A percentile compares a stretch with the other conserved stretches of the same genome.
Conservation (phyloP, 2,329 filamentous ascomycete species). For the Apiospora saccharicola region DNA sequence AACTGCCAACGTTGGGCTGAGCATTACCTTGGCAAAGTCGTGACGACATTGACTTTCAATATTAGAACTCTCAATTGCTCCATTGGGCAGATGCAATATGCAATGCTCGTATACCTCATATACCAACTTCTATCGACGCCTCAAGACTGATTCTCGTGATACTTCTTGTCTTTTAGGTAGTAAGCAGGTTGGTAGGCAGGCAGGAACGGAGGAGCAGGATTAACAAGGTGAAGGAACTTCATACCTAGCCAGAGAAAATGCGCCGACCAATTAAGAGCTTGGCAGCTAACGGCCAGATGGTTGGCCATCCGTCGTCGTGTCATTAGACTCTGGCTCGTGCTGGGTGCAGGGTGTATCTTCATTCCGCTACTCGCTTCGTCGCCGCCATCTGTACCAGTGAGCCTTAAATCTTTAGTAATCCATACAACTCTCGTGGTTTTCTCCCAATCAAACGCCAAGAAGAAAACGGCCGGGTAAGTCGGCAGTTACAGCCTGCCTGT, state of each 20-base stretch:
- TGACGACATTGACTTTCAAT: constrained; percentile 6
- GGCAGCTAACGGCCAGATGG: background rate
- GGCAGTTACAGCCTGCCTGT: constrained; percentile 6
- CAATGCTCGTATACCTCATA: background rate
- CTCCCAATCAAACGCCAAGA: background rate
- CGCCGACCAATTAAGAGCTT: background rate
- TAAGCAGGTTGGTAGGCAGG: background rate
- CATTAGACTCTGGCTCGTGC: too few relatives aligned
- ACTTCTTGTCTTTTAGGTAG: background rate
- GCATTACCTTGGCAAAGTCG: background rate
- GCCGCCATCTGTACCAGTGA: background rate
- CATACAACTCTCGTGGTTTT: background rate
- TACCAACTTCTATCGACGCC: background rate
- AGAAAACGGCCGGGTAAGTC: background rate
- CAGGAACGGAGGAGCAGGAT: background rate
- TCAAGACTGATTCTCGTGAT: background rate
- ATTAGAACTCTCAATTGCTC: background rate
- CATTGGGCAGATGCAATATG: background rate
- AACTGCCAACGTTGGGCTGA: background rate
- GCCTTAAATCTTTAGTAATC: background rate
- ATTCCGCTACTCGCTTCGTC: background rate
- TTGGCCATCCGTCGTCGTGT: background rate
- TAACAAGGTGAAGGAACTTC: constrained; percentile 7
- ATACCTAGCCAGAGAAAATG: background rate
- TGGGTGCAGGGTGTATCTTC: background rate